Evolutionary conservation across 768 basidiomycete genomes (phyloP).

Genomic region (Suillus sp.): DNA sequence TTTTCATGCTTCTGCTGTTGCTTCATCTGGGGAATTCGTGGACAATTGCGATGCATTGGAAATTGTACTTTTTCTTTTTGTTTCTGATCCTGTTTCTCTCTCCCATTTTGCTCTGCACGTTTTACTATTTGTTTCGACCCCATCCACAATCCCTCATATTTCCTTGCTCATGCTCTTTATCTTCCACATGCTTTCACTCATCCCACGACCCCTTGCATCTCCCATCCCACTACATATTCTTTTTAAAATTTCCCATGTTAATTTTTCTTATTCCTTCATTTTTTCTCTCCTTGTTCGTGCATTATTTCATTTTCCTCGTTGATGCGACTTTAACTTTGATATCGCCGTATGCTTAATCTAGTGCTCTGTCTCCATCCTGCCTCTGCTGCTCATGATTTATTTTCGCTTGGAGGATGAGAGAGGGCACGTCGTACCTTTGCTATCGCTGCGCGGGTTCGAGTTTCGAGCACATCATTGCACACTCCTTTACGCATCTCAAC

Average conservation of each 20-base stretch:
- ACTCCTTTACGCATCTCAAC: background rate
- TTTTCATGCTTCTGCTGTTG: background rate
- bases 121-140: background rate
- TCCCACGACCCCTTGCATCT: constrained; percentile 4
- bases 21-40: constrained; percentile 2
- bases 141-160: background rate
- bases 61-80: background rate
- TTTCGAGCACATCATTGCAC: background rate
- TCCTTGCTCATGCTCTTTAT: background rate
- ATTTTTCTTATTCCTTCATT: background rate
- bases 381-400: background rate
- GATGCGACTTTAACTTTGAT: background rate
- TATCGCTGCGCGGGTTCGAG: background rate
- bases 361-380: background rate
- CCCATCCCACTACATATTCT: background rate
- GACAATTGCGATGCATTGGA: constrained; percentile 8
- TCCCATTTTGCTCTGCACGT: background rate
- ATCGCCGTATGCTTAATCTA: constrained; percentile 1
- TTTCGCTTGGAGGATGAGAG: background rate
- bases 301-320: background rate
- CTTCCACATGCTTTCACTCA: constrained; percentile 1
- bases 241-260: background rate
- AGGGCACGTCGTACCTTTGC: background rate
- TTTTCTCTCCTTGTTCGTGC: background rate
- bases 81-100: too few species aligned